A percentile compares a stretch with the other conserved stretches of the same genome.
phyloP scores from a whole-genome alignment of 306 rosid genomes.

The Cicer arietinum region DNA sequence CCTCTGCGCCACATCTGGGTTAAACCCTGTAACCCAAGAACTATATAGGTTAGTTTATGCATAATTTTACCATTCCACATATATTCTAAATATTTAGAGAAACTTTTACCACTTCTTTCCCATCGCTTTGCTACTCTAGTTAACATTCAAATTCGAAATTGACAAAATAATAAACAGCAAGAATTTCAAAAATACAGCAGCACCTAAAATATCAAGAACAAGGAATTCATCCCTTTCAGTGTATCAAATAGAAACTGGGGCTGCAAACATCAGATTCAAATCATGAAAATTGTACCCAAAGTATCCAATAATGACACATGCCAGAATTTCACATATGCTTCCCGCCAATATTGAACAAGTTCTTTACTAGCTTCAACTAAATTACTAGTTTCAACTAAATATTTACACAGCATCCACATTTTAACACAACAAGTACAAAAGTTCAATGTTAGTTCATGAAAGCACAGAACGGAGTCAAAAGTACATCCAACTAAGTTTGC shows the following conservation, averaged over 20 bases:
- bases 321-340: neutral
- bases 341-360: neutral
- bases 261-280: neutral
- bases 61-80: neutral
- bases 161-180: neutral
- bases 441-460: no score
- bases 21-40: conserved; percentile 35
- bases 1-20: conserved; percentile 60
- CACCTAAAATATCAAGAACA: neutral
- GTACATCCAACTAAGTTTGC: no score
- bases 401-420: neutral
- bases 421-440: neutral
- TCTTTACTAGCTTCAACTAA: neutral
- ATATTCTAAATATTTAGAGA: neutral
- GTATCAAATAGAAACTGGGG: neutral
- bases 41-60: neutral
- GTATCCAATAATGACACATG: neutral
- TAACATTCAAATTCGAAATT: neutral
- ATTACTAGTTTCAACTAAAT: neutral
- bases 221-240: neutral
- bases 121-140: neutral
- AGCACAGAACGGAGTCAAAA: no score
- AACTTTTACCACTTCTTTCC: neutral
- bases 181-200: neutral
- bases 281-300: neutral